Base-by-base conservation (phyloP, 768 basidiomycete genomes). In the Thelephora ganbajun region DNA sequence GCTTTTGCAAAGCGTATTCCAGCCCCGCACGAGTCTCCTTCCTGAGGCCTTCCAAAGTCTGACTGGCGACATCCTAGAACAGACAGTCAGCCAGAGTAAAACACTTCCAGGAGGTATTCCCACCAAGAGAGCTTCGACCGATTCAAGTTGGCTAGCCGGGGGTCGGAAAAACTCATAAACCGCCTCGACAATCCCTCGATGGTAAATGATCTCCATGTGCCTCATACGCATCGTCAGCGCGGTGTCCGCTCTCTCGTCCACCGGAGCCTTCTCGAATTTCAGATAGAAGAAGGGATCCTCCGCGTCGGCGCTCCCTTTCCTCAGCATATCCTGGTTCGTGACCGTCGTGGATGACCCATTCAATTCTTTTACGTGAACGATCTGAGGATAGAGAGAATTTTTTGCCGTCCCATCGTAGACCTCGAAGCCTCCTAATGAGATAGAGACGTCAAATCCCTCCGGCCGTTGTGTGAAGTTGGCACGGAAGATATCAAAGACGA, bases 151-250 rank as follows among this genome's bases (percentile, higher is more conserved):
- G 61, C 85, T 94, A 37, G 81, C 81, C 2, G 96, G 94, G 2
- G 92, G 94, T 59, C 82, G 87, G 66, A 99, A 83, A 66, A 98
- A 99, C 52, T 72, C 76, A 56, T 83, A 83, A 18, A 98, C 76
- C 2, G 86, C 87, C 66, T 98, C 96, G 23, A 98, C 73, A 60
- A 94, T 97, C 20, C 88, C 90, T 57, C 71, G 78, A 59, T 97
- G 91, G 59, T 99, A 99, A 36, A 99, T 86, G 53, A 99, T 83
- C 64, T 98, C 94, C 80, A 94, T 85, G 56, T 94, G 85, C 11
- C 88, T 78, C 86, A 97, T 85, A 48, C 80, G 81, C 43, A 93
- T 76, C 11, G 84, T 86, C 46, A 99, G 68, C 1, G 85, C 89
- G 56, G 74, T 94, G 60, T 98, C 94, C 20, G 96, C 91, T 39